Conservation (phyloP, 1,139 yeast species). For the Blastobotrys indianensis region DNA sequence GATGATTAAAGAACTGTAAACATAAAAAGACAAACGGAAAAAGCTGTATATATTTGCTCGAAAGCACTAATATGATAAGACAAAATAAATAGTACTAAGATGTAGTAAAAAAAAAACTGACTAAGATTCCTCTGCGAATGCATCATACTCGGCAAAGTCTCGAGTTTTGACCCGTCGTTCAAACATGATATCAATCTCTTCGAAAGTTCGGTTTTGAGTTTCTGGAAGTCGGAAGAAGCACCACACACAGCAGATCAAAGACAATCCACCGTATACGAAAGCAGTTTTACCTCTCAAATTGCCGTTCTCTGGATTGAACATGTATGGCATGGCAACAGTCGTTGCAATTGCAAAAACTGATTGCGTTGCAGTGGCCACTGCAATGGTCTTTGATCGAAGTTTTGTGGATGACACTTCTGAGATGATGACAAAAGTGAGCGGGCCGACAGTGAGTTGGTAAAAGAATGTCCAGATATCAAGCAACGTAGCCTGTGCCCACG, state of each 20-base stretch:
- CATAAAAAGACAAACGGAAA: background rate
- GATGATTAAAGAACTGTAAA: background rate
- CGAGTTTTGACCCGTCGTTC: conserved; percentile 19
- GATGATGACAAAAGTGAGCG: conserved; percentile 51
- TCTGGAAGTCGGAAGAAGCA: conserved; percentile 53
- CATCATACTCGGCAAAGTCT: conserved; percentile 17
- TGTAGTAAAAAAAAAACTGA: background rate
- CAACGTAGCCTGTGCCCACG: conserved; percentile 27
- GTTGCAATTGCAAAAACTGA: conserved; percentile 39
- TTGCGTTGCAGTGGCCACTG: conserved; percentile 48
- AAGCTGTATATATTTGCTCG: background rate
- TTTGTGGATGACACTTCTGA: conserved; percentile 53
- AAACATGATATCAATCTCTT: conserved; percentile 45
- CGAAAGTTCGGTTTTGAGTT: conserved; percentile 51
- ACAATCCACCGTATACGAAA: conserved; percentile 47
- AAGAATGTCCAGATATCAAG: conserved; percentile 30
- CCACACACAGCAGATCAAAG: conserved; percentile 36
- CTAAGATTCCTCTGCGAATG: conserved; percentile 6
- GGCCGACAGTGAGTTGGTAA: conserved; percentile 54
- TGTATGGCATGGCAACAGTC: conserved; percentile 47
- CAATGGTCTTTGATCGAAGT: conserved; percentile 52
- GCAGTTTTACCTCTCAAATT: conserved; percentile 56
- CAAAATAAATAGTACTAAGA: background rate
- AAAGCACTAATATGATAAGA: background rate
- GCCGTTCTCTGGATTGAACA: conserved; percentile 56